Conservation (phyloP, 768 basidiomycete species). For the Rhizopogon vesiculosus region DNA sequence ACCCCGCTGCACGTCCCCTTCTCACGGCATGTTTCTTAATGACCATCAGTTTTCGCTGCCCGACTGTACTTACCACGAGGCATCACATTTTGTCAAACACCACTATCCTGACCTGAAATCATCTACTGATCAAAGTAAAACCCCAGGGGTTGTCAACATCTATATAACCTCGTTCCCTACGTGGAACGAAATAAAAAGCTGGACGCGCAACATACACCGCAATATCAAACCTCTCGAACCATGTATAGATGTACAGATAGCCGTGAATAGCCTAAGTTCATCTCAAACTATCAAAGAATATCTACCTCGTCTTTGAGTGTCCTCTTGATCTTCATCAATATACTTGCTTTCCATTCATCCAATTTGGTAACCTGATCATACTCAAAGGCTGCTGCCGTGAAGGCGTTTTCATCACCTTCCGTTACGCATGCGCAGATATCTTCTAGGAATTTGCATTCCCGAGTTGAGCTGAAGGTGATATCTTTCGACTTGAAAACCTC, state of each 20-base stretch:
- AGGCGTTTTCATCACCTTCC: conserved; percentile 63
- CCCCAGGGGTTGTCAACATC: too few relatives aligned
- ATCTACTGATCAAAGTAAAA: too few relatives aligned
- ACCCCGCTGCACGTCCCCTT: conserved; percentile 18
- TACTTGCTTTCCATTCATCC: conserved; percentile 93
- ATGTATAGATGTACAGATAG: background rate
- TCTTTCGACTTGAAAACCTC: conserved; percentile 78
- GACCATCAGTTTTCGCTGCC: background rate
- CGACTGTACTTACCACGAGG: too few relatives aligned
- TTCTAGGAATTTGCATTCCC: conserved; percentile 87
- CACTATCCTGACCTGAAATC: too few relatives aligned
- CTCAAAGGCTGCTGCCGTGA: conserved; percentile 82
- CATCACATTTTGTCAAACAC: too few relatives aligned
- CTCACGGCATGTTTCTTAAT: conserved; percentile 8
- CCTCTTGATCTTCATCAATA: conserved; percentile 89
- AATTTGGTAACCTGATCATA: conserved; percentile 90
- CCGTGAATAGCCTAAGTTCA: too few relatives aligned
- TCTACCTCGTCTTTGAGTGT: conserved; percentile 56
- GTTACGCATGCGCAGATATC: conserved; percentile 77
- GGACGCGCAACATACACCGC: too few relatives aligned
- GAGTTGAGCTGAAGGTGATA: conserved; percentile 77
- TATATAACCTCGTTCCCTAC: too few relatives aligned
- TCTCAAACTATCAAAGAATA: conserved; percentile 17
- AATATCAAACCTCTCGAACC: background rate
- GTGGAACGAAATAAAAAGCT: too few relatives aligned